These are phyloP conservation scores for Metarhizium robertsii DNA, from an alignment of 2,329 filamentous ascomycete species.

Conservation along the genomic window DNA sequence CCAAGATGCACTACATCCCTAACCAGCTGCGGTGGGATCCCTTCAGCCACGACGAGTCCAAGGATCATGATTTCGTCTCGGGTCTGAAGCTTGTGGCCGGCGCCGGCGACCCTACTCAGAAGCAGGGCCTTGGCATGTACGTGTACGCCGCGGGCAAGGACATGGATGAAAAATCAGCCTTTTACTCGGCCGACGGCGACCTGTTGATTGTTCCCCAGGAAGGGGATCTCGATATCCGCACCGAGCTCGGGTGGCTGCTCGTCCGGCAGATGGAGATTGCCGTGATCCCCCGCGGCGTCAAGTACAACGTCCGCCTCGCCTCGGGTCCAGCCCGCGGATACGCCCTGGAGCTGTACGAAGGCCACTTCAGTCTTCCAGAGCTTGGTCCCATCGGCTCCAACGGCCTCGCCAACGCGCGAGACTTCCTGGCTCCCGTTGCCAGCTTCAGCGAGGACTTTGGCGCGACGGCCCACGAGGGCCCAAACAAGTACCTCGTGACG, in stretches of 20 bases:
- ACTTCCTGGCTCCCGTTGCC: constrained; percentile 67
- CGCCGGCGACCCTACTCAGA: constrained; percentile 69
- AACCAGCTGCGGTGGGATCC: constrained; percentile 80
- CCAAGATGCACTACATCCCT: constrained; percentile 36
- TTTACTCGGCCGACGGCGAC: constrained; percentile 78
- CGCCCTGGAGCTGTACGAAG: constrained; percentile 65
- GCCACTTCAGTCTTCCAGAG: constrained; percentile 63
- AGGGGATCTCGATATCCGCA: constrained; percentile 65
- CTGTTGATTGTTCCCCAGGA: constrained; percentile 68
- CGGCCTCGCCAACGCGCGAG: constrained; percentile 63
- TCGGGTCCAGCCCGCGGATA: constrained; percentile 59
- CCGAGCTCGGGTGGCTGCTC: constrained; percentile 64
- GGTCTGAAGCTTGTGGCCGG: constrained; percentile 65
- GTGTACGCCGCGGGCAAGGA: constrained; percentile 70
- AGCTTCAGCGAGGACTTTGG: constrained; percentile 52
- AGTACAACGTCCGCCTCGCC: constrained; percentile 61
- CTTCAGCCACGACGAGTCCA: constrained; percentile 59
- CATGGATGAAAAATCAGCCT: constrained; percentile 67
- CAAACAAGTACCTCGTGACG: constrained; percentile 31
- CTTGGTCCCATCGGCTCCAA: constrained; percentile 66
- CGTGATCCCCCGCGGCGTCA: constrained; percentile 64
- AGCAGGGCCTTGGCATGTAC: constrained; percentile 70
- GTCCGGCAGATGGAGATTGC: constrained; percentile 72
- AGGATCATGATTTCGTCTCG: constrained; percentile 39
- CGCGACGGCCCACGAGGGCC: constrained; percentile 27